Evolutionary conservation across 768 basidiomycete species (phyloP).

Genomic region (Steccherinum ochraceum): DNA sequence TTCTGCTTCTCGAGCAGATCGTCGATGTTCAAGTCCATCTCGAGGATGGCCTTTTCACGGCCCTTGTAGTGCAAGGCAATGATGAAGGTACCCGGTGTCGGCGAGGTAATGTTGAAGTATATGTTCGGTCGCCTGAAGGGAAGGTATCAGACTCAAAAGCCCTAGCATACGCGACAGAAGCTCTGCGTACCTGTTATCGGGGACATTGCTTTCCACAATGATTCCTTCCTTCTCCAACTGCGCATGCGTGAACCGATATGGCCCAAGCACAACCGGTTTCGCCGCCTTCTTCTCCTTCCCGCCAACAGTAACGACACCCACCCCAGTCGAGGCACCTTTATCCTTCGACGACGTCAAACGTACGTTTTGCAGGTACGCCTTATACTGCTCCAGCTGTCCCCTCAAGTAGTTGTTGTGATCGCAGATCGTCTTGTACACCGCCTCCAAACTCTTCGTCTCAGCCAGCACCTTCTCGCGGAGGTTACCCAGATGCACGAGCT

Average conservation of each 20-base stretch:
- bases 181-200: constrained; percentile 86
- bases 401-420: constrained; percentile 98
- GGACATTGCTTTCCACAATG: constrained; percentile 98
- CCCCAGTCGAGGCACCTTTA: constrained; percentile 80
- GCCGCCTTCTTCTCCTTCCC: constrained; percentile 94
- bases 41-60: constrained; percentile 95
- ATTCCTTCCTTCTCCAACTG: constrained; percentile 99
- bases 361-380: constrained; percentile 97
- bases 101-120: constrained; percentile 98
- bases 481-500: constrained; percentile 94
- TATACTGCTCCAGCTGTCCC: constrained; percentile 97
- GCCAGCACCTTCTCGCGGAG: constrained; percentile 90
- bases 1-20: constrained; percentile 53
- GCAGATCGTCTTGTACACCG: constrained; percentile 98
- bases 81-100: constrained; percentile 96
- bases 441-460: constrained; percentile 89
- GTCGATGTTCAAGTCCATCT: constrained; percentile 99
- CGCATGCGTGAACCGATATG: constrained; percentile 96
- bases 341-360: constrained; percentile 85
- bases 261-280: constrained; percentile 85
- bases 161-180: constrained; percentile 1
- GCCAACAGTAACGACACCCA: constrained; percentile 92
- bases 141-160: constrained; percentile 8
- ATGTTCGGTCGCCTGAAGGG: constrained; percentile 83
- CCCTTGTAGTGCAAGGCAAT: constrained; percentile 99